Evolutionary conservation across 495 filamentous ascomycete species (phyloP).

Genomic region (Terfezia boudieri): DNA sequence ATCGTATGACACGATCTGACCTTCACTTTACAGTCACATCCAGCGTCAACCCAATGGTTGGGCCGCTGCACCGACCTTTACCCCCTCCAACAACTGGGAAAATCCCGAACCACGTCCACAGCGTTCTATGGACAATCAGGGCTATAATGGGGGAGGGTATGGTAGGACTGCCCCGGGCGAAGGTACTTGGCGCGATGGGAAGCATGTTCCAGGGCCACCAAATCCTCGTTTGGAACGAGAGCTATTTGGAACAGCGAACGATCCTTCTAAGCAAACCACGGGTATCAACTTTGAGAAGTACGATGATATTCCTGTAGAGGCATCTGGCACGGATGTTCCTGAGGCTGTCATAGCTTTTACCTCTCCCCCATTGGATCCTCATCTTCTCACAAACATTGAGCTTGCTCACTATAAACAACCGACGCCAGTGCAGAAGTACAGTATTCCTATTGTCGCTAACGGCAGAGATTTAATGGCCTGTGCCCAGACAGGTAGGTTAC

Average conservation of each 20-base stretch:
- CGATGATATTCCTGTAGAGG: slow-evolving; percentile 95
- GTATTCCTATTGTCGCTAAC: slow-evolving; percentile 88
- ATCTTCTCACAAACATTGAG: slow-evolving; percentile 75
- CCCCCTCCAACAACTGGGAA: slow-evolving; percentile 25
- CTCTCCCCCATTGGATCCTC: slow-evolving; percentile 83
- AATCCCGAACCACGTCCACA: slow-evolving; percentile 11
- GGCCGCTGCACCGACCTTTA: slow-evolving; percentile 51
- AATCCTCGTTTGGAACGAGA: slow-evolving; percentile 85
- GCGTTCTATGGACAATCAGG: slow-evolving; percentile 12
- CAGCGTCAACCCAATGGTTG: slow-evolving; percentile 23
- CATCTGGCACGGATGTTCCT: slow-evolving; percentile 80
- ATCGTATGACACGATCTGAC: not conserved
- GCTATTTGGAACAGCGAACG: slow-evolving; percentile 81
- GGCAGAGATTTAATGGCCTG: slow-evolving; percentile 98
- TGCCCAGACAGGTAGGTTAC: slow-evolving; percentile 60
- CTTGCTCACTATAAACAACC: slow-evolving; percentile 83
- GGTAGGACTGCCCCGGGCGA: slow-evolving; percentile 52
- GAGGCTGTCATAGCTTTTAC: slow-evolving; percentile 77
- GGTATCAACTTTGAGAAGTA: slow-evolving; percentile 99
- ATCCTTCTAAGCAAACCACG: slow-evolving; percentile 80
- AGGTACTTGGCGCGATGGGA: slow-evolving; percentile 87
- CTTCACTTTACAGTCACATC: not conserved
- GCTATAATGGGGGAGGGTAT: slow-evolving; percentile 5
- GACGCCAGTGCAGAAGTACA: slow-evolving; percentile 95
- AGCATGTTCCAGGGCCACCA: slow-evolving; percentile 72